Evolutionary conservation across 768 basidiomycete genomes (phyloP), one percentile per base, ranked within the genome.

Genomic region (Mrakia hoshinonis): DNA sequence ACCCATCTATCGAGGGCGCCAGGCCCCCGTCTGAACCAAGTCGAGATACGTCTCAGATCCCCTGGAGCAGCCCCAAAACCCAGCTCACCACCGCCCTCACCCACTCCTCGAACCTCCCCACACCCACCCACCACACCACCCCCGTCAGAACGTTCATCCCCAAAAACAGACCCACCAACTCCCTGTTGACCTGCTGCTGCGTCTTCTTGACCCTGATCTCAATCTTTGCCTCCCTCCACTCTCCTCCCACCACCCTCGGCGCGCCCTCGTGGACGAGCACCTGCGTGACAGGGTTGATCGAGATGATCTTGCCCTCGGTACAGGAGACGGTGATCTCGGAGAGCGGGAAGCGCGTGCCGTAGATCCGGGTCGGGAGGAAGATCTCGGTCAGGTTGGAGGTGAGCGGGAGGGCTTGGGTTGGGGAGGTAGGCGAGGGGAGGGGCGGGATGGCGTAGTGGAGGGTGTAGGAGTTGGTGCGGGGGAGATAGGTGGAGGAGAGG

Each of bases 361-460:
- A 80, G 73, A 83, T 77, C 36, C 77, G 67, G 0, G 85, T 83
- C 0, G 92, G 91, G 9, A 91, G 74, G 80, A 87, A 95, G 38
- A 94, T 86, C 79, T 92, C 90, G n/a, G 91, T 91, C 76, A 89
- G 86, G 60, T 73, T 71, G 39, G 86, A 83, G 31, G 77, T 80
- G 38, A 86, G 78, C 10, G 75, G 72, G 12, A 43, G 22, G 15
- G 49, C 67, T 51, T 31, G 80, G 80, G 72, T 81, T 82, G 3
- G 80, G 0, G 77, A 73, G 31, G 79, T 79, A 4, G 85, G 84
- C 0, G 31, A 34, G 7, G 22, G 46, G 9, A 38, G 64, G 10
- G 64, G 64, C 29, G 69, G 69, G 31, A 70, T 47, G 48, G 36
- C 80, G 76, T 90, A 77, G 22, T 36, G 49, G 46, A 74, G 52